Base-by-base conservation (phyloP, 2,329 filamentous ascomycete genomes). In the Elsinoe fawcettii region DNA sequence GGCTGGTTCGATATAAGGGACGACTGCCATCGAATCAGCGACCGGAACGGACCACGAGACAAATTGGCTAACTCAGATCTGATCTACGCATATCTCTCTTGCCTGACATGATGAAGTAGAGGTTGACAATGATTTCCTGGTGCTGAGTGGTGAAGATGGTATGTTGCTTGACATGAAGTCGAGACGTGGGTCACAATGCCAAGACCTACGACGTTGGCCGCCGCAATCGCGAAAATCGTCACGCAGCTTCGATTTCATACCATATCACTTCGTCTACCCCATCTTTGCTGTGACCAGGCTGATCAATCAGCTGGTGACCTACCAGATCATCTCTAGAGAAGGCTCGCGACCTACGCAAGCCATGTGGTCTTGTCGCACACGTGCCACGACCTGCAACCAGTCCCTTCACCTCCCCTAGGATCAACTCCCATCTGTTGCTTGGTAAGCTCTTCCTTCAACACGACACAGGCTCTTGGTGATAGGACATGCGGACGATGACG, bases 1-100 rank as follows among this genome's bases (percentile, higher is more conserved):
- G 51, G 79, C 76, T 43, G 90, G 89, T 65, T 87, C 86, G 72
- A 89, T 83, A 73, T 93, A 96, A 60, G 91, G 91, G 65, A 96
- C 88, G 69, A 91, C 91, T 53, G 32, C 7, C 96, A 70, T n/a
- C 25, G 43, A 62, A 51, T 44, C 18, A 16, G 36, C 51, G 56
- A 6, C 14, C 14, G 3, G 27, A 58, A 46, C 23, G 41, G 44
- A 27, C 51, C 43, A 44, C 56, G 32, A 37, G 49, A 61, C 59
- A 59, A 54, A 36, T 20, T 58, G n/a, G 70, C 81, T 64, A 79
- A 90, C 87, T 81, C 63, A 91, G 78, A 70, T 91, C 87, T 60
- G 78, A 73, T 67, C 87, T 79, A 61, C 86, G 82, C 85, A 89
- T 87, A 69, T 90, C 86, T 72, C 88, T 88, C 71, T 82, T 86